A percentile compares a stretch with the other conserved stretches of the same genome.
phyloP scores from a whole-genome alignment of 371 early-diverging fungal genomes.

The Mucor lusitanicus region DNA sequence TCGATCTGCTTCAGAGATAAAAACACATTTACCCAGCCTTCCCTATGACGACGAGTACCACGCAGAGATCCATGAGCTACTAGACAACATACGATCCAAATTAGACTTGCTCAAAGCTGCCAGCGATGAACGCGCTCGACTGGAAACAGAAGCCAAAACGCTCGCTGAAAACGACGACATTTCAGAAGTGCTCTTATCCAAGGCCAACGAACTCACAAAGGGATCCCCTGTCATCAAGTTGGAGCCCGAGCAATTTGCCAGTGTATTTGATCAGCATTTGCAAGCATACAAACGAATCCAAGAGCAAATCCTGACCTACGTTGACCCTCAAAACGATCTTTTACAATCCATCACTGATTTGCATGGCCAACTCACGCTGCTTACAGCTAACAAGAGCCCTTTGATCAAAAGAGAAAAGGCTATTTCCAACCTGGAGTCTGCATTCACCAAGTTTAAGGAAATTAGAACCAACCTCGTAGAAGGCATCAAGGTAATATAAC shows the following conservation, averaged over 20 bases:
- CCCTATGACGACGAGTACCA: slow-evolving; percentile 17
- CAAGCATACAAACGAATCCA: slow-evolving; percentile 64
- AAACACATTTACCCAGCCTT: slow-evolving; percentile 20
- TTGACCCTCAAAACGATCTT: slow-evolving; percentile 54
- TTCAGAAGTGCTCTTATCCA: slow-evolving; percentile 34
- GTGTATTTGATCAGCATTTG: slow-evolving; percentile 65
- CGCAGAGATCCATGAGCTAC: slow-evolving; percentile 8
- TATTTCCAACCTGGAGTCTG: slow-evolving; percentile 67
- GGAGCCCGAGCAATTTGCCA: slow-evolving; percentile 74
- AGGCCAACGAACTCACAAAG: slow-evolving; percentile 47
- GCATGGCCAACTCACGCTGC: slow-evolving; percentile 52
- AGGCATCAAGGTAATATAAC: slow-evolving; percentile 54
- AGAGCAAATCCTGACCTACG: slow-evolving; percentile 41
- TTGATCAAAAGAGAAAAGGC: slow-evolving; percentile 65
- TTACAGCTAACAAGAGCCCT: slow-evolving; percentile 45
- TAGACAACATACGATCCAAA: slow-evolving; percentile 18
- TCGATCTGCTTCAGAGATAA: slow-evolving; percentile 27
- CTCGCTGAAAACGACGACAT: slow-evolving; percentile 69
- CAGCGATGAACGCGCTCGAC: slow-evolving; percentile 49
- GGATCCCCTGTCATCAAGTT: slow-evolving; percentile 65
- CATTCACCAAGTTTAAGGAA: slow-evolving; percentile 66
- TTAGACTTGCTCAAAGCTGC: slow-evolving; percentile 4
- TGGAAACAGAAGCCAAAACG: slow-evolving; percentile 51
- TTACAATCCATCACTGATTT: slow-evolving; percentile 59
- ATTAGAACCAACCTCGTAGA: slow-evolving; percentile 68